Base-by-base conservation (phyloP, 2,329 filamentous ascomycete genomes). In the Venturia aucupariae region DNA sequence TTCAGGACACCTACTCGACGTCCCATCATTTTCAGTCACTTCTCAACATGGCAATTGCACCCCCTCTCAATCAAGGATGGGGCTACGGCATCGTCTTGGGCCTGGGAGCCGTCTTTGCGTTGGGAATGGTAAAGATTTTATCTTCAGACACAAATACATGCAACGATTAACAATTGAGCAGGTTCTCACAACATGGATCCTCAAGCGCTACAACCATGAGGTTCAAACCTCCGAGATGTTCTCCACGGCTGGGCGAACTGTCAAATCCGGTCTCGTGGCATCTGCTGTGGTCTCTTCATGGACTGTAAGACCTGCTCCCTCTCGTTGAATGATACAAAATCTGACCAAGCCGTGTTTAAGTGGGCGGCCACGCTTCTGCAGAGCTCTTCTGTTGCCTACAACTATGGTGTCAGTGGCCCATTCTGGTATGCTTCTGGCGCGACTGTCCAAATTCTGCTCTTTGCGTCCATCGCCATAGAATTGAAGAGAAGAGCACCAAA, bases 371-470 rank as follows among this genome's bases (percentile, higher is more conserved):
- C 73, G 4, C 64, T 76, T 4, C 64, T 76, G 1, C 72, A 73
- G 24, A 70, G 68, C 38, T 68, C 69, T 13, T 70, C 71, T 15
- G 73, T 75, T 41, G 75, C 74, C 5, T 76, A 76, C 65, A 66
- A 68, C 19, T 76, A 76, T 68, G 75, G 74, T 24, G 69, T 76
- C 2, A 35, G 30, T 15, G 51, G 51, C 3, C 64, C 64, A 2
- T 65, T 63, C 27, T 65, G 64, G 64, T 65, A 63, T 63, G 64
- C 64, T 19, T n/a, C 19, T 19, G 75, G 75, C 38, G 77, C 76
- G 3, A 78, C 75, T 0, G 73, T 78, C 1, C 76, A 78, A 67
- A 79, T 74, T 44, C 65, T 80, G 27, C 71, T 69, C 17, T 69
- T 67, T 57, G 63, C 66, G 19, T 44, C 66, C 46, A 62, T 65